These are phyloP conservation scores for Corymbia maculata DNA, from an alignment of 345 rosid species.

Conservation along the genomic window DNA sequence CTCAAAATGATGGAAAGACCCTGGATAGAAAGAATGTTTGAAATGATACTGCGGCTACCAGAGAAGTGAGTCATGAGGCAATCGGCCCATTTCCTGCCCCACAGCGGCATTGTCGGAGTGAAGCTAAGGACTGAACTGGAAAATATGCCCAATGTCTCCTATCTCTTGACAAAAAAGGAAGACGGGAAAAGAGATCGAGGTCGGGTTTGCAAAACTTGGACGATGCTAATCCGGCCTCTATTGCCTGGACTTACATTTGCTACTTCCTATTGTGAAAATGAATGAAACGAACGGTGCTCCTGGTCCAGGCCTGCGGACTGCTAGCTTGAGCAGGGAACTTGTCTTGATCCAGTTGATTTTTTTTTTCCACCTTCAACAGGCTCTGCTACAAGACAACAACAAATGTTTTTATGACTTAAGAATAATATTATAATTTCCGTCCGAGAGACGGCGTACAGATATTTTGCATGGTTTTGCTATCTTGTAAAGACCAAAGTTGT, in stretches of 20 bases:
- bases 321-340: no score
- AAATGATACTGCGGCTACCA: background rate
- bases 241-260: background rate
- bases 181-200: background rate
- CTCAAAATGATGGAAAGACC: background rate
- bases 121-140: background rate
- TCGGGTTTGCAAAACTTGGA: background rate
- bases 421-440: background rate
- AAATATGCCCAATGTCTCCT: background rate
- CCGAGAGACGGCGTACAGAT: background rate
- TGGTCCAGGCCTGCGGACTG: background rate
- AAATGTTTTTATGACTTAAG: background rate
- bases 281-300: background rate
- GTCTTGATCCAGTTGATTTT: no score
- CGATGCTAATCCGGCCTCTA: background rate
- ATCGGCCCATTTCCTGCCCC: background rate
- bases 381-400: background rate
- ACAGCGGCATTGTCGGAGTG: background rate
- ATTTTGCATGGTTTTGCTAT: background rate
- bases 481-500: background rate
- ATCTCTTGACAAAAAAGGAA: background rate
- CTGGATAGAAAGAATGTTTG: background rate
- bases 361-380: background rate
- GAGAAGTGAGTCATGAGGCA: background rate
- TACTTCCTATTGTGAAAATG: background rate